Base-by-base conservation (phyloP, 352 stramenopile species). In the Phytophthora litchii region DNA sequence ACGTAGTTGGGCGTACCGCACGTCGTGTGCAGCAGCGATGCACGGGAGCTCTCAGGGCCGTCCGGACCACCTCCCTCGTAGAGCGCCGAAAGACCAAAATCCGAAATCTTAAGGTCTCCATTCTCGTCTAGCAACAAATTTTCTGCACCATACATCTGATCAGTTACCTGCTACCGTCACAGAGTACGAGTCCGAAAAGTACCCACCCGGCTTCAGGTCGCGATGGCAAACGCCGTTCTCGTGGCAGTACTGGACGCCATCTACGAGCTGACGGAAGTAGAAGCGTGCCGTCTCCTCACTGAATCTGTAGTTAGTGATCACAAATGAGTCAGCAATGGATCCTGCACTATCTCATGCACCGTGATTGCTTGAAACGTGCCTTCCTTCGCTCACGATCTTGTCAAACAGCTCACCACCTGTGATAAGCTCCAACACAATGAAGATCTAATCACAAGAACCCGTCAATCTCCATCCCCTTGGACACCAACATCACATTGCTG, bases 1-100 rank as follows among this genome's bases (percentile, higher is more conserved):
- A 99, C 96, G 71, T 99, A 99, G 70, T 99, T 99, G 19, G 96
- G 97, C 42, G 94, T 98, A 37, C 96, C 95, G 63, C 96, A 99
- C 67, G 92, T 98, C 60, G 94, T 98, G 78, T 98, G 91, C 46
- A 98, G 78, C 45, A 98, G 82, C 36, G 92, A 92, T 17, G 89
- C 85, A 36, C 89, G 76, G 44, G 92, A 94, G 65, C 67, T 94
- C 60, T 97, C 90, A 8, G 83, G 72, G 14, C 86, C 89, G 25
- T 94, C 83, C 7, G 76, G 70, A 20, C 80, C 81, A 13, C 74
- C 75, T n/a, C 88, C 92, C 52, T 97, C 86, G 67, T 97, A 96
- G 29, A 97, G 68, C 16, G 97, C 93, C 17, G 93, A 99, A 8
- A 99, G 81, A 41, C 97, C 97, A 86, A 99, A 99, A 77, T 99